Evolutionary conservation across 495 filamentous ascomycete species (phyloP).

Genomic region (Geoglossum glabrum): DNA sequence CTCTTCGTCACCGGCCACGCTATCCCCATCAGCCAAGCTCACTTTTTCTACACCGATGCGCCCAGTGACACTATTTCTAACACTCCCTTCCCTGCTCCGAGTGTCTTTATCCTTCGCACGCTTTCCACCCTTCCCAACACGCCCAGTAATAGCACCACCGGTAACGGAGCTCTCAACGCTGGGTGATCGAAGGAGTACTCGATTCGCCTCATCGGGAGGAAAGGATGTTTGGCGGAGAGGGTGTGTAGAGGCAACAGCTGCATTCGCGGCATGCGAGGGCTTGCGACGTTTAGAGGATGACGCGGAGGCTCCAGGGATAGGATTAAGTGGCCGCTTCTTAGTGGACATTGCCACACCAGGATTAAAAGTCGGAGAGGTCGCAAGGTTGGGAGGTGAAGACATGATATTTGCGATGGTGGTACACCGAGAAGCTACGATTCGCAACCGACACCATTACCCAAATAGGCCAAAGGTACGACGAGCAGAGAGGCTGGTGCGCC

Average conservation of each 20-base stretch:
- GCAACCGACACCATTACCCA: no score
- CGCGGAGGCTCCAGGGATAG: not conserved
- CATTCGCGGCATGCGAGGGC: conserved; percentile 27
- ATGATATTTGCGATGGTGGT: not conserved
- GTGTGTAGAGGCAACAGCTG: conserved; percentile 30
- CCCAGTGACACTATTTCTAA: not conserved
- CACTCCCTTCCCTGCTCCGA: conserved; percentile 13
- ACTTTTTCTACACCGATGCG: conserved; percentile 13
- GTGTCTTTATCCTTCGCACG: conserved; percentile 13
- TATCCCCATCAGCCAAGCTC: conserved; percentile 28
- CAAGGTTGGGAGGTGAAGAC: conserved; percentile 8
- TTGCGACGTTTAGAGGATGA: conserved; percentile 40
- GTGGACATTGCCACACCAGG: not conserved
- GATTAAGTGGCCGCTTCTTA: conserved; percentile 6
- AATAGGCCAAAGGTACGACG: no score
- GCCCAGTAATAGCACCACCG: not conserved
- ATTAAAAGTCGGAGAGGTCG: conserved; percentile 5
- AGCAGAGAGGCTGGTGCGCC: no score
- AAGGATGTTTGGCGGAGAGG: conserved; percentile 83
- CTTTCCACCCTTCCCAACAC: conserved; percentile 44
- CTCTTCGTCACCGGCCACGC: conserved; percentile 26
- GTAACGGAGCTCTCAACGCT: conserved; percentile 32
- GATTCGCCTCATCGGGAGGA: conserved; percentile 33
- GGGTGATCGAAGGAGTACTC: conserved; percentile 36
- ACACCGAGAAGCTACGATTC: not conserved